These are phyloP conservation scores for Chamaecyparis obtusa DNA, from an alignment of 75 land plant genomes.

Conservation along the genomic window DNA sequence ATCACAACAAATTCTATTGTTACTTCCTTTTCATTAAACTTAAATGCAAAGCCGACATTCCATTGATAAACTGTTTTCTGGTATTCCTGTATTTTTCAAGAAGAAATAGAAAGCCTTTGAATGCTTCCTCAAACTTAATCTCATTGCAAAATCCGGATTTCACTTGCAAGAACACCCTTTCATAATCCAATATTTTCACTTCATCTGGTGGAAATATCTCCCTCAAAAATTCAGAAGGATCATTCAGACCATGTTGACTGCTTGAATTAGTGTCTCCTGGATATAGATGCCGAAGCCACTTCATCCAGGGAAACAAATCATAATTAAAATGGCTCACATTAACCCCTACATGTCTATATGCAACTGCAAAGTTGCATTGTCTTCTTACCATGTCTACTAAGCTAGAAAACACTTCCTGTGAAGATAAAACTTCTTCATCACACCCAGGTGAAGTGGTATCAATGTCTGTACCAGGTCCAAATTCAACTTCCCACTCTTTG, in stretches of 20 bases:
- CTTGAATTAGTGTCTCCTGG: constrained; percentile 2
- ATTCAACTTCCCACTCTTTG: constrained; percentile 9
- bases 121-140: constrained; percentile 35
- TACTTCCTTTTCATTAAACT: background rate
- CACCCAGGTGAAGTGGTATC: background rate
- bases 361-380: constrained; percentile 36
- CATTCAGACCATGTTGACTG: background rate
- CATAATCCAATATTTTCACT: constrained; percentile 1
- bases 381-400: constrained; percentile 30
- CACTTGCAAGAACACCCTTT: constrained; percentile 15
- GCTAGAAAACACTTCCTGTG: constrained; percentile 26
- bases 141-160: constrained; percentile 25
- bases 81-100: constrained; percentile 38
- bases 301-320: constrained; percentile 37
- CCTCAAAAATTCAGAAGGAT: constrained; percentile 13
- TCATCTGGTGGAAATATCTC: background rate
- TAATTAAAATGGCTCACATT: constrained; percentile 18
- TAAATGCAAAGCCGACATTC: constrained; percentile 50
- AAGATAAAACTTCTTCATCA: background rate
- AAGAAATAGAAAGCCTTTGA: constrained; percentile 22
- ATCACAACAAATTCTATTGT: background rate
- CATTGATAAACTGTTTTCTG: constrained; percentile 42
- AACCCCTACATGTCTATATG: constrained; percentile 16
- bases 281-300: constrained; percentile 41
- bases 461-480: constrained; percentile 8